phyloP scores from a whole-genome alignment of 495 filamentous ascomycete species.

The Terfezia boudieri region DNA sequence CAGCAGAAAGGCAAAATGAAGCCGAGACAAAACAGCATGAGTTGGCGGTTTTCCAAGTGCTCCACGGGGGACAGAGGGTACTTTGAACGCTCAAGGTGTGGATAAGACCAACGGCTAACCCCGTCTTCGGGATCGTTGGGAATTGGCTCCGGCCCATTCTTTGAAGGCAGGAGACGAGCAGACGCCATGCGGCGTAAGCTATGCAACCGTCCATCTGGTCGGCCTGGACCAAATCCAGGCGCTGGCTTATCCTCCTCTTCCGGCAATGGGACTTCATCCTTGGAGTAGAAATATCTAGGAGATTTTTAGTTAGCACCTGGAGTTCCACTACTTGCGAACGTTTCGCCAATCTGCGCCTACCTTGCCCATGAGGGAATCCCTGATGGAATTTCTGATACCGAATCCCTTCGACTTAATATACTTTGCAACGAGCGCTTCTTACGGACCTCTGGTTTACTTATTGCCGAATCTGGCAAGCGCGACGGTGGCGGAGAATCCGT shows the following conservation, averaged over 20 bases:
- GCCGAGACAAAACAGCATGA: conserved; percentile 68
- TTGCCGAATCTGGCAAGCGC: not conserved
- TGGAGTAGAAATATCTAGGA: not conserved
- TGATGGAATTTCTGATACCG: not conserved
- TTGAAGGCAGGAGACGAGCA: not conserved
- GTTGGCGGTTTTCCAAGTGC: conserved; percentile 28
- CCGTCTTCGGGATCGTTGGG: not conserved
- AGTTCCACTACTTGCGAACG: not conserved
- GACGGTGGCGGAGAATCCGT: not conserved
- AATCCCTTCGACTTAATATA: not conserved
- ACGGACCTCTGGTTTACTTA: not conserved
- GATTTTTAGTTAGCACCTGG: not conserved
- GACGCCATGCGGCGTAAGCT: not conserved
- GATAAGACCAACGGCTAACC: not conserved
- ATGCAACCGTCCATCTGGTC: too few species aligned
- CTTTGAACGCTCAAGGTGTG: not conserved
- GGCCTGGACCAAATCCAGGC: too few species aligned
- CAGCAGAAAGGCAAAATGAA: conserved; percentile 76
- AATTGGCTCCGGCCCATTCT: not conserved
- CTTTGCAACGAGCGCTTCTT: not conserved
- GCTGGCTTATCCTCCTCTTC: not conserved
- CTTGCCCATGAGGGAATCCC: not conserved
- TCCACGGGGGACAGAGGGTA: conserved; percentile 1
- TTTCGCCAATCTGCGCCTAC: not conserved
- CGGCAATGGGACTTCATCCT: conserved; percentile 10